Percentiles rank a stretch among this genome's conserved stretches.
Evolutionary conservation across 192 early-diverging fungal species (phyloP).

Genomic region (Radiomyces spectabilis): DNA sequence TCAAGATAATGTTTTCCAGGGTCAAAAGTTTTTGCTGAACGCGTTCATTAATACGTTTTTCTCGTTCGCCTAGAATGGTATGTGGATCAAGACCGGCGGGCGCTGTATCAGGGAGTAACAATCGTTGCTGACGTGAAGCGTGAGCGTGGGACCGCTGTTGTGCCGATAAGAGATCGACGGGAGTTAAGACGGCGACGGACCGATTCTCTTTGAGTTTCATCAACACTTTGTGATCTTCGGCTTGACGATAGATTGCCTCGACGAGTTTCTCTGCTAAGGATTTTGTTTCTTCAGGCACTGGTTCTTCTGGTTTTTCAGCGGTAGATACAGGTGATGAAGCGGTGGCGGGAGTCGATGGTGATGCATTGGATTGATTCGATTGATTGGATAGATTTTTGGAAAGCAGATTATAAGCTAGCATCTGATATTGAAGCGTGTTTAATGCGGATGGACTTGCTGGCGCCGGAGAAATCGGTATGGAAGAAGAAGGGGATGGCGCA

Average conservation of each 20-base stretch:
- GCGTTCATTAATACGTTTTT: constrained; percentile 54
- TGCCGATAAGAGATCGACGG: constrained; percentile 38
- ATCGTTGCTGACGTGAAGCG: constrained; percentile 52
- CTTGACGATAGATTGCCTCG: constrained; percentile 34
- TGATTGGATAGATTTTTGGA: not conserved
- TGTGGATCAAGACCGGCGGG: constrained; percentile 77
- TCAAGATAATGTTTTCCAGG: constrained; percentile 52
- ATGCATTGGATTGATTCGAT: not conserved
- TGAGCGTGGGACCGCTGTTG: constrained; percentile 37
- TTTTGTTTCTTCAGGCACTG: constrained; percentile 30
- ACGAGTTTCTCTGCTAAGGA: constrained; percentile 38
- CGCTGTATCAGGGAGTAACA: constrained; percentile 60
- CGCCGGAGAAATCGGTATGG: not conserved
- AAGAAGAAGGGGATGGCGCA: too few relatives aligned
- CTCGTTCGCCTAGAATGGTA: constrained; percentile 69
- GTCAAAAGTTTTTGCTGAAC: constrained; percentile 69
- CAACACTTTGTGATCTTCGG: constrained; percentile 22
- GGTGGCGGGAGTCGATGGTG: not conserved
- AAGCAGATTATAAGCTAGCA: constrained; percentile 14
- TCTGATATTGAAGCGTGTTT: constrained; percentile 11
- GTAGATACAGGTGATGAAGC: not conserved
- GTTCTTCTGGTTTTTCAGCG: constrained; percentile 18
- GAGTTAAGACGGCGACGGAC: constrained; percentile 17
- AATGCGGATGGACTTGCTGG: constrained; percentile 7
- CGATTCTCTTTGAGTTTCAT: too few relatives aligned